These are phyloP conservation scores for Chrysopogon serrulatus DNA, from an alignment of 176 grass and related monocot species.

Conservation along the genomic window DNA sequence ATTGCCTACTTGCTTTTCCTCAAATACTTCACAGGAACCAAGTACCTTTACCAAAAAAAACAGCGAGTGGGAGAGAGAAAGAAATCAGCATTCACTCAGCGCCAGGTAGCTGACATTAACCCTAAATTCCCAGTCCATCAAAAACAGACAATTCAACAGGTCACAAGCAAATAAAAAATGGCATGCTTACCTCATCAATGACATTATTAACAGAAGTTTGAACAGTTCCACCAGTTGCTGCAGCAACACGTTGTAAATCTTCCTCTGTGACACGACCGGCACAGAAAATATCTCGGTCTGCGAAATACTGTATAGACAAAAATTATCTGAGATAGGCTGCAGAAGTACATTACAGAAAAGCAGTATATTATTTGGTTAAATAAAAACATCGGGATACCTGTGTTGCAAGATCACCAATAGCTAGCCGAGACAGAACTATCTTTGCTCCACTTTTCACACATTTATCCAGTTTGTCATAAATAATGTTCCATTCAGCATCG, in stretches of 20 bases:
- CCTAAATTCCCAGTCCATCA: neutral
- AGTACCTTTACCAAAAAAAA: slow-evolving; percentile 57
- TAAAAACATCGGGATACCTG: slow-evolving; percentile 39
- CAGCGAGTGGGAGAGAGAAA: too few species aligned
- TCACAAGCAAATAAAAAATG: neutral
- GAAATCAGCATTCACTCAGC: neutral
- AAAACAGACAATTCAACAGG: neutral
- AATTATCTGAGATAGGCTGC: neutral
- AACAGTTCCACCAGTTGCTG: slow-evolving; percentile 82
- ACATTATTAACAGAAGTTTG: slow-evolving; percentile 93
- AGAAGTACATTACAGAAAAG: neutral
- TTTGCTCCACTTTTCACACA: slow-evolving; percentile 87
- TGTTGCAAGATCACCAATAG: slow-evolving; percentile 82
- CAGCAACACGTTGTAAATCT: slow-evolving; percentile 84
- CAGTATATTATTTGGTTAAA: neutral
- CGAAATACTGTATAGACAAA: slow-evolving; percentile 74
- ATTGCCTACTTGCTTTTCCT: slow-evolving; percentile 96
- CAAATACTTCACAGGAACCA: slow-evolving; percentile 87
- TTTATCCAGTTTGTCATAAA: slow-evolving; percentile 97
- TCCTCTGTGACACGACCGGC: slow-evolving; percentile 89
- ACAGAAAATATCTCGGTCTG: slow-evolving; percentile 93
- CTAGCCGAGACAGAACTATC: slow-evolving; percentile 63
- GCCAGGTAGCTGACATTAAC: neutral
- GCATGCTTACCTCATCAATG: slow-evolving; percentile 59
- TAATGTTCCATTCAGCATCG: slow-evolving; percentile 99